Conservation (phyloP, 441 rosid species). For the Metrosideros polymorpha region DNA sequence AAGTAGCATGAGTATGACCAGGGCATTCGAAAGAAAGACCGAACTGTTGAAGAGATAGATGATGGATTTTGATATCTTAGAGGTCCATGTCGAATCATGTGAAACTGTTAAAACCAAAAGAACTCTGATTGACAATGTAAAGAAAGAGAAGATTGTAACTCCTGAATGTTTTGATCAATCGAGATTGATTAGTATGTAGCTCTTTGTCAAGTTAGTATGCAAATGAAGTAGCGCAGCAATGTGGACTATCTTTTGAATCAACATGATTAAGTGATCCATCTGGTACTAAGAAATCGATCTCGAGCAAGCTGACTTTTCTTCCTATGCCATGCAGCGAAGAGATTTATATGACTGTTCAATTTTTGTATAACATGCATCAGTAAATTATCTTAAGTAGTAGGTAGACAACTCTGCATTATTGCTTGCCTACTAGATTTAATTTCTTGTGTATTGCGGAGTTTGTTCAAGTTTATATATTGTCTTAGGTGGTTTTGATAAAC, state of each 20-base stretch:
- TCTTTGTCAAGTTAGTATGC: background rate
- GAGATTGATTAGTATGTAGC: background rate
- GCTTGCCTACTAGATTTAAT: background rate
- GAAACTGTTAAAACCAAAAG: background rate
- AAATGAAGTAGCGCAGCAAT: background rate
- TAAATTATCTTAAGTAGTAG: background rate
- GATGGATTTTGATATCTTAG: background rate
- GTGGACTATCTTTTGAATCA: background rate
- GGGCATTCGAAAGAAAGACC: background rate
- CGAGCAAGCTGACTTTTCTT: background rate
- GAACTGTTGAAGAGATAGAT: background rate
- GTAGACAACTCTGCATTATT: background rate
- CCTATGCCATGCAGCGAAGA: background rate
- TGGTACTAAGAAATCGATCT: background rate
- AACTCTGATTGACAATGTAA: background rate
- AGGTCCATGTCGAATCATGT: background rate
- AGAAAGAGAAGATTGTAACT: background rate
- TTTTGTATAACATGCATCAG: background rate
- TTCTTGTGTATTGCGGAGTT: background rate
- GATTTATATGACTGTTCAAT: background rate
- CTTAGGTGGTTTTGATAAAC: slow-evolving; percentile 79
- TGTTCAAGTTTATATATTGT: background rate
- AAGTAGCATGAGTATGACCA: background rate
- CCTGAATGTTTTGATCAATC: background rate
- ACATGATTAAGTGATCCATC: background rate